Percentiles rank a stretch among this genome's conserved stretches.
These are phyloP conservation scores for Stereocaulon alpinum DNA, from an alignment of 495 filamentous ascomycete species.

Conservation along the genomic window DNA sequence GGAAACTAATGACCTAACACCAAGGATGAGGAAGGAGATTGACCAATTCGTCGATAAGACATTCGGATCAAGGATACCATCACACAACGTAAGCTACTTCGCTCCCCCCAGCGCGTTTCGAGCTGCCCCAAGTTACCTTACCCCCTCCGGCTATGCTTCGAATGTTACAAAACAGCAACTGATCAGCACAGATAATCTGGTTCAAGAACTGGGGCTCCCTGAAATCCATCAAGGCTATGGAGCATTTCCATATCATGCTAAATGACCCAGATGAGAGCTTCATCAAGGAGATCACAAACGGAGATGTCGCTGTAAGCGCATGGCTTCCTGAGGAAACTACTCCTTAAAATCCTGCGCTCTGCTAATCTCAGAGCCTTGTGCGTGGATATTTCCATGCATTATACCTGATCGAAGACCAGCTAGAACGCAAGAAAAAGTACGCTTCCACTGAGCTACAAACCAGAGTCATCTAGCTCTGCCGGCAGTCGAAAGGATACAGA, in stretches of 20 bases:
- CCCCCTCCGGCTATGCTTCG: background rate
- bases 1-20: slow-evolving; percentile 54
- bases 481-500: too few relatives aligned
- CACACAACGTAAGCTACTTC: slow-evolving; percentile 35
- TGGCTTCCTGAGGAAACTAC: background rate
- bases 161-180: background rate
- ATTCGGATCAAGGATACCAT: slow-evolving; percentile 44
- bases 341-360: too few relatives aligned
- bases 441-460: too few relatives aligned
- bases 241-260: slow-evolving; percentile 92
- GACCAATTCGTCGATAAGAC: slow-evolving; percentile 54
- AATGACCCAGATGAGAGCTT: slow-evolving; percentile 61
- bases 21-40: slow-evolving; percentile 50
- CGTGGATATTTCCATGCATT: too few relatives aligned
- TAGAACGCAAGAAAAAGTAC: too few relatives aligned
- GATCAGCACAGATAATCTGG: slow-evolving; percentile 56
- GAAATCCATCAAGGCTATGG: slow-evolving; percentile 76
- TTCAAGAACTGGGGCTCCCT: slow-evolving; percentile 81
- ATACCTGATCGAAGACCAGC: too few relatives aligned
- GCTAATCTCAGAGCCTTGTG: too few relatives aligned
- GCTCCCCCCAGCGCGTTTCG: too few relatives aligned
- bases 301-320: slow-evolving; percentile 36
- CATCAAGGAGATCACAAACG: slow-evolving; percentile 58
- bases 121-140: background rate
- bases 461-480: too few relatives aligned